These are phyloP conservation scores for Penicillium sp. DNA, from an alignment of 2,329 filamentous ascomycete genomes.

Conservation along the genomic window DNA sequence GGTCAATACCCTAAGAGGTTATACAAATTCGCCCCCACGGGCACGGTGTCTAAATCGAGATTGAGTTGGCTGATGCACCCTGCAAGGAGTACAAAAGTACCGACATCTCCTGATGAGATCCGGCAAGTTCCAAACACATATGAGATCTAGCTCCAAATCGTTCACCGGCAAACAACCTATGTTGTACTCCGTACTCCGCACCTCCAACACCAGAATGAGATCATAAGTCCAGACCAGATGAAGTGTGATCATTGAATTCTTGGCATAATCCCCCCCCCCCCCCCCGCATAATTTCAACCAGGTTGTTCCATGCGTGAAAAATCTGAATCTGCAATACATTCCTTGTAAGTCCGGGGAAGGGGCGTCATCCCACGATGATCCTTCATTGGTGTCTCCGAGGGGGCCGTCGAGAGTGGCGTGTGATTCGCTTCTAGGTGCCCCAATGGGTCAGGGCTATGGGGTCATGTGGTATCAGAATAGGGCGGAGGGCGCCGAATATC, in stretches of 20 bases:
- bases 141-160: not conserved
- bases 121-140: not conserved
- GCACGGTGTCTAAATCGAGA: not conserved
- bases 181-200: no score
- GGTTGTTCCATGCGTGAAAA: not conserved
- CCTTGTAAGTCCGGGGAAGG: constrained; percentile 1
- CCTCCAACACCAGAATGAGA: not conserved
- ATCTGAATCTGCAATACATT: not conserved
- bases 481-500: not conserved
- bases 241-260: not conserved
- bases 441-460: not conserved
- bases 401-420: not conserved
- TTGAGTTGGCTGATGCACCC: not conserved
- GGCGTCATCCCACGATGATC: not conserved
- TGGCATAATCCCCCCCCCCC: not conserved
- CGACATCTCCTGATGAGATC: not conserved
- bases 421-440: constrained; percentile 2
- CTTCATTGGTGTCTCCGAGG: not conserved
- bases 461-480: not conserved
- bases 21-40: not conserved
- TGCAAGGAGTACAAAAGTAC: not conserved
- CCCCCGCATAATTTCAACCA: not conserved
- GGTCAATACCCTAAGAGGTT: not conserved
- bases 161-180: not conserved
- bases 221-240: not conserved